A percentile compares a stretch with the other conserved stretches of the same genome.
These are phyloP conservation scores for Colletotrichum sp. DNA, from an alignment of 2,329 filamentous ascomycete genomes.

Conservation along the genomic window DNA sequence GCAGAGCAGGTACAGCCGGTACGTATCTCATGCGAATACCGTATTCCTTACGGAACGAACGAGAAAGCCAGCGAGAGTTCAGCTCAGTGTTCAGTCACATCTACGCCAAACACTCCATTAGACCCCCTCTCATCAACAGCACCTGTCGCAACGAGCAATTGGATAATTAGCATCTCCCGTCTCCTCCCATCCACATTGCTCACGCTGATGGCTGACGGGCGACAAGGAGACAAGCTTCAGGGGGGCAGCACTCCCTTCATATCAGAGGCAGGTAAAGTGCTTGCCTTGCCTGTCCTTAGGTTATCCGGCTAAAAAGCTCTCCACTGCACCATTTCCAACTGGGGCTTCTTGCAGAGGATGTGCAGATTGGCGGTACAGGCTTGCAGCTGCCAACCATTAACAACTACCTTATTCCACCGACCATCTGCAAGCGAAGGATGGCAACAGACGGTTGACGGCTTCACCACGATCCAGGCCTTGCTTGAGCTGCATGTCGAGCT, in stretches of 20 bases:
- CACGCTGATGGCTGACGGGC: neutral
- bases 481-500: neutral
- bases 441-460: neutral
- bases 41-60: neutral
- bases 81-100: neutral
- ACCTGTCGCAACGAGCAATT: neutral
- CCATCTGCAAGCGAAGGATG: neutral
- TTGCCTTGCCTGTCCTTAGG: neutral
- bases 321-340: neutral
- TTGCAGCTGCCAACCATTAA: constrained; percentile 3
- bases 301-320: neutral
- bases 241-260: neutral
- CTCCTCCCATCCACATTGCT: neutral
- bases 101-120: neutral
- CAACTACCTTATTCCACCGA: neutral
- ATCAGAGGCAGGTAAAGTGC: neutral
- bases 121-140: neutral
- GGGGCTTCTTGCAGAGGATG: neutral
- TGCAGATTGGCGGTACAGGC: neutral
- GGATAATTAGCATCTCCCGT: neutral
- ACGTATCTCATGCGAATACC: neutral
- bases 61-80: neutral
- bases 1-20: neutral
- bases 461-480: constrained; percentile 3
- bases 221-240: neutral